Base-by-base conservation (phyloP, 2,329 filamentous ascomycete species). In the Macroventuria anomochaeta region DNA sequence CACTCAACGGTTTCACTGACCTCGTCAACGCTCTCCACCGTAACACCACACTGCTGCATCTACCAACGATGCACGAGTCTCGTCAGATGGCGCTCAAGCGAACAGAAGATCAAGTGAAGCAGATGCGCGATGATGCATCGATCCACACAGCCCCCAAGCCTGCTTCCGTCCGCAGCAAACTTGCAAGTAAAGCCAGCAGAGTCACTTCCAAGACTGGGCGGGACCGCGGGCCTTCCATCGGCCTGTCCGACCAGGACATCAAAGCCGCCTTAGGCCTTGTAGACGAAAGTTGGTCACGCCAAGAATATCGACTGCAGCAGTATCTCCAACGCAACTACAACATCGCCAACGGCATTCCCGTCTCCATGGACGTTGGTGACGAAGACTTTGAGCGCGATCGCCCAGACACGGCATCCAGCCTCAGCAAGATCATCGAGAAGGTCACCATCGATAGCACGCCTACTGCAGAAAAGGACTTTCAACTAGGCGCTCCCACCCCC, bases 1-100 rank as follows among this genome's bases (percentile, higher is more conserved):
- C 86, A 38, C 77, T 89, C n/a, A 85, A 87, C 59, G 87, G 85
- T 1, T 87, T 89, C 59, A 89, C 86, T 0, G 85, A 87, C 44
- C 75, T 89, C 6, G 85, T 90, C 42, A 88, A 90, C 63, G 82
- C 86, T 15, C 74, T 90, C n/a, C 81, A 87, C 54, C 82, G 81
- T 34, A 91, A 91, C 64, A 82, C 80, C 2, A 83, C 82, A 0
- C 70, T 90, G 1, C 69, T 88, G 12, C 82, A 82, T 61, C 79
- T 90, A 28, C 86, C 88, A 5, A 76, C 75, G 8, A 87, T 90
- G 83, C 79, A 82, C 29, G 79, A 83, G 57, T 86, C 88, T 57
- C 81, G 87, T 39, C 77, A 80, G 20, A 79, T 82, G 60, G 84
- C 87, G 3, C 80, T 90, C 53, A 84, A 85, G 55, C 82, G 79